phyloP scores from a whole-genome alignment of 352 stramenopile genomes.

The Globisporangium recalcitrans region DNA sequence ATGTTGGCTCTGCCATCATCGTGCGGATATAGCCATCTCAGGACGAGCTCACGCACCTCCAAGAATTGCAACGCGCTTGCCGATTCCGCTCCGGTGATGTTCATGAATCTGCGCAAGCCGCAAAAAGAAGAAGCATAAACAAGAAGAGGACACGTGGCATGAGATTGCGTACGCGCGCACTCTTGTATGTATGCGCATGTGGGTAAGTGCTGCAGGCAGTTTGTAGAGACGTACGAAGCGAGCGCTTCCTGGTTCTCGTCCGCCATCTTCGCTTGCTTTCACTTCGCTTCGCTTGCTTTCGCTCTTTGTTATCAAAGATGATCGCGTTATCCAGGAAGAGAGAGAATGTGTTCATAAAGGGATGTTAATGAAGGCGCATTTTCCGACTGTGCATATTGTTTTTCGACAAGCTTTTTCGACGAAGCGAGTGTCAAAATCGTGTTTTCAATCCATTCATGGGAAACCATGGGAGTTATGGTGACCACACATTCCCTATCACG shows the following conservation, averaged over 20 bases:
- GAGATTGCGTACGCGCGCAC: too few relatives aligned
- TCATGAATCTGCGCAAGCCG: constrained; percentile 66
- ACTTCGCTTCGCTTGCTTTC: background rate
- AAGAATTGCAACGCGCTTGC: constrained; percentile 66
- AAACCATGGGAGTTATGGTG: too few relatives aligned
- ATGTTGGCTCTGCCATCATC: background rate
- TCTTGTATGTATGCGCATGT: background rate
- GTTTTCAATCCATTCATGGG: too few relatives aligned
- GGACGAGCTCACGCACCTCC: constrained; percentile 30
- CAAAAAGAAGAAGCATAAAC: background rate
- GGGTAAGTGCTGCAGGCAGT: background rate
- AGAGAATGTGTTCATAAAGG: too few relatives aligned
- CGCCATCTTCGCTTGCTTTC: constrained; percentile 14
- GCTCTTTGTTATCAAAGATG: too few relatives aligned
- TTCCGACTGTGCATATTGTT: too few relatives aligned
- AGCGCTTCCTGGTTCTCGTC: constrained; percentile 35
- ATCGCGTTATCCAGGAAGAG: too few relatives aligned
- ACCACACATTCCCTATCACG: too few relatives aligned
- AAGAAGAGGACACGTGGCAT: too few relatives aligned
- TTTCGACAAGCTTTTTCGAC: too few relatives aligned
- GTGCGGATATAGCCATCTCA: background rate
- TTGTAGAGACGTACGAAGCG: constrained; percentile 28
- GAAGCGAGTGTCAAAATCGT: too few relatives aligned
- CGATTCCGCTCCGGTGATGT: constrained; percentile 70
- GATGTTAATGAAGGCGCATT: too few relatives aligned